A percentile compares a stretch with the other conserved stretches of the same genome.
These are phyloP conservation scores for Pichia sp. DNA, from an alignment of 1,139 yeast species.

Conservation along the genomic window DNA sequence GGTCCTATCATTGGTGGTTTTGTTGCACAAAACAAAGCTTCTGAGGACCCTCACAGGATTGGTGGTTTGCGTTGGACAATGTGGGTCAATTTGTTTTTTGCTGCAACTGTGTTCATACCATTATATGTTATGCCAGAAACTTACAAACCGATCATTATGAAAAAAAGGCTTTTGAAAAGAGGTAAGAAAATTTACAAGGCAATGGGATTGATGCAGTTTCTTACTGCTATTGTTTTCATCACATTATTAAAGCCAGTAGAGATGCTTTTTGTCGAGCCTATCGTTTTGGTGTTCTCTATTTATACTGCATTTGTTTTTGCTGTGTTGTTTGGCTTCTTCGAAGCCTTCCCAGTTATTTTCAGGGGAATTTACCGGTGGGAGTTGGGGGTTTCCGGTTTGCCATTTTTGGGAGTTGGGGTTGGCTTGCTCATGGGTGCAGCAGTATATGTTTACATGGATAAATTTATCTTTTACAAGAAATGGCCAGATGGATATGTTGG, in stretches of 20 bases:
- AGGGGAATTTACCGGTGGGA: slow-evolving; percentile 56
- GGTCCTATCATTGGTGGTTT: slow-evolving; percentile 84
- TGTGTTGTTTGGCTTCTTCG: slow-evolving; percentile 71
- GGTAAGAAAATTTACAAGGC: slow-evolving; percentile 44
- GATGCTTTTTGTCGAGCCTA: slow-evolving; percentile 66
- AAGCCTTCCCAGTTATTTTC: slow-evolving; percentile 71
- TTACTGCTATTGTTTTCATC: slow-evolving; percentile 38
- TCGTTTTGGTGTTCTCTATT: slow-evolving; percentile 59
- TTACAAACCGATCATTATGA: slow-evolving; percentile 57
- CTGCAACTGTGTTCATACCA: slow-evolving; percentile 61
- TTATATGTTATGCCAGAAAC: slow-evolving; percentile 63
- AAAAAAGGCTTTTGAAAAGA: slow-evolving; percentile 54
- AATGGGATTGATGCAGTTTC: slow-evolving; percentile 29
- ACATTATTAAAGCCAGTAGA: slow-evolving; percentile 60
- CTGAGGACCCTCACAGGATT: slow-evolving; percentile 17
- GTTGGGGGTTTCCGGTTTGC: slow-evolving; percentile 58
- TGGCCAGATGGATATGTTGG: slow-evolving; percentile 64
- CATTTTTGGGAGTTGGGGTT: slow-evolving; percentile 65
- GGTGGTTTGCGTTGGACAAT: slow-evolving; percentile 71
- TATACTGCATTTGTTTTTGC: slow-evolving; percentile 73
- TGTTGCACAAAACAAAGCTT: slow-evolving; percentile 52
- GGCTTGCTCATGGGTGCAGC: slow-evolving; percentile 56
- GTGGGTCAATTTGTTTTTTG: slow-evolving; percentile 73
- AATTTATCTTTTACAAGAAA: slow-evolving; percentile 46
- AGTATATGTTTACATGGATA: slow-evolving; percentile 48